Conservation (phyloP, 2,329 filamentous ascomycete species). For the Calonectria fujianensis region DNA sequence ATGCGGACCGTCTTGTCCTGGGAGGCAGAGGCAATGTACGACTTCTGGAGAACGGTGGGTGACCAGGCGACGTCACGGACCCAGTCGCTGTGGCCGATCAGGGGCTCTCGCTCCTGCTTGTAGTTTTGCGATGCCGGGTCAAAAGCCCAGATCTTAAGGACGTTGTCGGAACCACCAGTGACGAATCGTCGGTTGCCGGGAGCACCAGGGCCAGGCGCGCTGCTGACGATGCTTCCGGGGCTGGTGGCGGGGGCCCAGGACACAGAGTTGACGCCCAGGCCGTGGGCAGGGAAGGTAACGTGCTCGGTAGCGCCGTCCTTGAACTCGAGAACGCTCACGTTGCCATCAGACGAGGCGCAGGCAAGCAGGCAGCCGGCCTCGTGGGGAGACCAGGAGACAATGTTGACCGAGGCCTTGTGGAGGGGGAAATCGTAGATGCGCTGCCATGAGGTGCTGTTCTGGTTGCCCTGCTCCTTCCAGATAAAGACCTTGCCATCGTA, state of each 20-base stretch:
- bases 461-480: slow-evolving; percentile 88
- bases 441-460: slow-evolving; percentile 78
- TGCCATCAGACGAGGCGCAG: slow-evolving; percentile 94
- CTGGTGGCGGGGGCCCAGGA: slow-evolving; percentile 93
- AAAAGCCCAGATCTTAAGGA: slow-evolving; percentile 94
- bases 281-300: slow-evolving; percentile 92
- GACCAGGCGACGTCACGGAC: slow-evolving; percentile 98
- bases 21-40: slow-evolving; percentile 95
- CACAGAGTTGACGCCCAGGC: slow-evolving; percentile 95
- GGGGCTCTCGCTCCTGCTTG: slow-evolving; percentile 76
- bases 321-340: slow-evolving; percentile 96
- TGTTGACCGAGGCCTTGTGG: slow-evolving; percentile 97
- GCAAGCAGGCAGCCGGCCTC: slow-evolving; percentile 96
- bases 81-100: slow-evolving; percentile 94
- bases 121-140: slow-evolving; percentile 78
- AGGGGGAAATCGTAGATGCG: slow-evolving; percentile 94
- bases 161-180: slow-evolving; percentile 94
- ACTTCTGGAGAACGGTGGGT: slow-evolving; percentile 94
- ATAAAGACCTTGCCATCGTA: slow-evolving; percentile 99
- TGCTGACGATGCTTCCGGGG: slow-evolving; percentile 89
- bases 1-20: slow-evolving; percentile 98
- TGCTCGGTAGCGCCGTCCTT: slow-evolving; percentile 96
- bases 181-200: slow-evolving; percentile 88
- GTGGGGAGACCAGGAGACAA: slow-evolving; percentile 97
- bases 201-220: slow-evolving; percentile 75